Percentiles rank a stretch among this genome's conserved stretches.
These are phyloP conservation scores for Tolypocladium pustulatum DNA, from an alignment of 2,329 filamentous ascomycete species.

Conservation along the genomic window DNA sequence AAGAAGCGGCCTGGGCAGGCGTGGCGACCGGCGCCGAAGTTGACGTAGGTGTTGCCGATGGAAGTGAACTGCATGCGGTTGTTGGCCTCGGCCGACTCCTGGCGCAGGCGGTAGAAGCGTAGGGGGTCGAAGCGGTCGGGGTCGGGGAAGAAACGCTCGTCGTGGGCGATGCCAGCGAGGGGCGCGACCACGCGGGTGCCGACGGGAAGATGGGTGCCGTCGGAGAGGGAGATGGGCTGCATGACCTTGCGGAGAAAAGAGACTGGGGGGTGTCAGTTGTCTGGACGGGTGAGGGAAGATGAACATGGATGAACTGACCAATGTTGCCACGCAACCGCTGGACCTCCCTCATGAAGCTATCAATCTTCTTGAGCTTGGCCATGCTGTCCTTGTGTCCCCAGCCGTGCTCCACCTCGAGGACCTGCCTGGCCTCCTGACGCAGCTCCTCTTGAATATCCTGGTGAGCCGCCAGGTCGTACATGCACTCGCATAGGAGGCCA, in stretches of 20 bases:
- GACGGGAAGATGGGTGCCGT: conserved; percentile 30
- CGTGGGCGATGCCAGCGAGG: conserved; percentile 28
- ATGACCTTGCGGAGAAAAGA: conserved; percentile 35
- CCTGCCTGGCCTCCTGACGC: conserved; percentile 33
- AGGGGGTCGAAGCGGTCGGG: conserved; percentile 36
- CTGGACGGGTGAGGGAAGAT: neutral
- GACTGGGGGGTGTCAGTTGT: conserved; percentile 18
- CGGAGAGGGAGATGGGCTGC: conserved; percentile 32
- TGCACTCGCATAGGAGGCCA: conserved; percentile 33
- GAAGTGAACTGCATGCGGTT: conserved; percentile 33
- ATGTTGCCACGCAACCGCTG: conserved; percentile 30
- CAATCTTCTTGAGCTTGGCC: conserved; percentile 32
- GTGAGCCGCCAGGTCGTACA: conserved; percentile 38
- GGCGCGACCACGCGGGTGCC: conserved; percentile 32
- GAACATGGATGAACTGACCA: conserved; percentile 17
- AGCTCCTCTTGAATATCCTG: conserved; percentile 37
- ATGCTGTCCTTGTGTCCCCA: conserved; percentile 32
- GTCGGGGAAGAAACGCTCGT: conserved; percentile 27
- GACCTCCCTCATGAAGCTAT: conserved; percentile 38
- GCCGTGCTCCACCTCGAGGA: conserved; percentile 28
- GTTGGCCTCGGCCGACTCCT: conserved; percentile 24
- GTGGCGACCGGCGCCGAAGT: conserved; percentile 36
- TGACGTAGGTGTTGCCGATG: conserved; percentile 29
- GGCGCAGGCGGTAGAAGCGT: conserved; percentile 35
- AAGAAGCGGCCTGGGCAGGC: conserved; percentile 40